Evolutionary conservation across 2,329 filamentous ascomycete genomes (phyloP).

Genomic region (Alternaria incomplexa): DNA sequence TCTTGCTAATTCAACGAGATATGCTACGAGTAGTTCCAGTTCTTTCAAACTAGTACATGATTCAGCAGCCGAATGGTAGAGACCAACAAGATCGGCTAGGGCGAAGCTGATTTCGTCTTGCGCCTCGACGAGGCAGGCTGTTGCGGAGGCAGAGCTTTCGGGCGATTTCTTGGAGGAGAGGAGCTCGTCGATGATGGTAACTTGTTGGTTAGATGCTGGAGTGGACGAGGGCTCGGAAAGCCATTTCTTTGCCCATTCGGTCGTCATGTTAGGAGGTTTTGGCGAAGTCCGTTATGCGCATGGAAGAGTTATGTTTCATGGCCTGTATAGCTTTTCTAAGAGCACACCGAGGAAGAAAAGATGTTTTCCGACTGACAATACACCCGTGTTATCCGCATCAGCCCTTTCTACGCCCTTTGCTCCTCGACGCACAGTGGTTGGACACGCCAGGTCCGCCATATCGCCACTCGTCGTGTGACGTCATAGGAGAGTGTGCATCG

Average conservation of each 20-base stretch:
- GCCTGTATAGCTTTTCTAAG: neutral
- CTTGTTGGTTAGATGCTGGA: neutral
- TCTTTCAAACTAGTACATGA: neutral
- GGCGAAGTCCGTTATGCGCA: neutral
- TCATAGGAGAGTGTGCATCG: neutral
- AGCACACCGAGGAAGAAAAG: neutral
- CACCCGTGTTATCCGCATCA: neutral
- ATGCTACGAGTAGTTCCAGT: neutral
- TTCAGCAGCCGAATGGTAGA: neutral
- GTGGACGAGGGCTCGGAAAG: neutral
- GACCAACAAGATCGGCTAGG: neutral
- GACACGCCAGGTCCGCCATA: neutral
- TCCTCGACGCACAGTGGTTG: neutral
- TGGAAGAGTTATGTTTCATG: neutral
- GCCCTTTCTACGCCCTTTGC: neutral
- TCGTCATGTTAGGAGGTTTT: neutral
- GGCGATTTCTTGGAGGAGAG: neutral
- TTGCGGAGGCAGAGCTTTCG: neutral
- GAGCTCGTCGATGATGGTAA: neutral
- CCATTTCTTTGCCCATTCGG: neutral
- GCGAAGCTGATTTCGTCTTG: neutral
- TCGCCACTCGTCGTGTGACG: neutral
- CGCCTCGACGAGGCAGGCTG: neutral
- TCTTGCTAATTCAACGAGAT: neutral
- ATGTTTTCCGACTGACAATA: accelerated